Percentiles rank a stretch among this genome's conserved stretches.
phyloP scores from a whole-genome alignment of 805 yeast species.

The Pichia scutulata region DNA sequence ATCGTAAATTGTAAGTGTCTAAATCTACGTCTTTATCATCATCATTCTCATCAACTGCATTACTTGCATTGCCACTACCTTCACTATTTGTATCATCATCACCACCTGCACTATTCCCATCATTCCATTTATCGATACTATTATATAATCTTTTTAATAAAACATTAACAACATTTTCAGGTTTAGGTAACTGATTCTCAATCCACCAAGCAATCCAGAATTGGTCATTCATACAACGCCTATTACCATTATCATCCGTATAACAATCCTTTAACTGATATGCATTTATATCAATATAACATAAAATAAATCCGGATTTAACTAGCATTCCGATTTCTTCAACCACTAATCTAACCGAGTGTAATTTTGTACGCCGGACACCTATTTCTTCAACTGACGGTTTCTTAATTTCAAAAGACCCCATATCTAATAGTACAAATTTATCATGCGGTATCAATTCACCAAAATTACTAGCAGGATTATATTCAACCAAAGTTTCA shows the following conservation, averaged over 20 bases:
- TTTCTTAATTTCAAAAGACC: constrained; percentile 30
- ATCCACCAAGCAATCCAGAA: constrained; percentile 29
- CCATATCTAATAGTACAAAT: constrained; percentile 43
- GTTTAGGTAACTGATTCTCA: constrained; percentile 26
- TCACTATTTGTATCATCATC: constrained; percentile 15
- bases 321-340: constrained; percentile 11
- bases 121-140: constrained; percentile 29
- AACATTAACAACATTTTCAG: constrained; percentile 34
- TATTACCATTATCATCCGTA: constrained; percentile 3
- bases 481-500: constrained; percentile 33
- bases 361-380: constrained; percentile 16
- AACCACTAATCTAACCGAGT: constrained; percentile 12
- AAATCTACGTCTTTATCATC: constrained; percentile 15
- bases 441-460: constrained; percentile 49
- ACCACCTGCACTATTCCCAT: constrained; percentile 8
- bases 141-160: constrained; percentile 41
- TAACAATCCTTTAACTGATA: constrained; percentile 14
- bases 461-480: constrained; percentile 49
- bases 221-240: constrained; percentile 7
- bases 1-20: constrained; percentile 21
- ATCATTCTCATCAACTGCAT: constrained; percentile 1
- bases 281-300: constrained; percentile 30
- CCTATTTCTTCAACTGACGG: neutral
- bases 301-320: constrained; percentile 43
- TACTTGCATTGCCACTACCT: too few species aligned